Evolutionary conservation across 176 grass and related monocot species (phyloP).

Genomic region (Echinochloa phyllopogon): DNA sequence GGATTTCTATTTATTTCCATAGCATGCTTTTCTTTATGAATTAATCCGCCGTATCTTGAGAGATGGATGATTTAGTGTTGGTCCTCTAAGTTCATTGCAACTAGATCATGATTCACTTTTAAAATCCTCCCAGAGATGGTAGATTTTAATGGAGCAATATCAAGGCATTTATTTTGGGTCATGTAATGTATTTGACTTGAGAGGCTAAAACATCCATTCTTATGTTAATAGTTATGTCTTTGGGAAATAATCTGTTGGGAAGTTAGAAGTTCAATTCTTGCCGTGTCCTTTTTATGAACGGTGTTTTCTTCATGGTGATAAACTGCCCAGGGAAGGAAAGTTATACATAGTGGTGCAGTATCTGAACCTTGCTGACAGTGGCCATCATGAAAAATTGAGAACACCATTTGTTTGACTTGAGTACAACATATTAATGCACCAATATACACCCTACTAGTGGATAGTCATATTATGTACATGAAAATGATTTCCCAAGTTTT

Average conservation of each 20-base stretch:
- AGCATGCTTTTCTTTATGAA: neutral
- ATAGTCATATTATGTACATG: constrained; percentile 2
- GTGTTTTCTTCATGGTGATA: constrained; percentile 5
- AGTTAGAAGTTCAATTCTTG: neutral
- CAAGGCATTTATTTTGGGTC: neutral
- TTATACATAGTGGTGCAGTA: neutral
- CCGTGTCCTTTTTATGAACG: neutral
- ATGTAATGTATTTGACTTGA: neutral
- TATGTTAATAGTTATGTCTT: neutral
- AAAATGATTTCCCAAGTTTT: neutral
- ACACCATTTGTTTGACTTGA: constrained; percentile 6
- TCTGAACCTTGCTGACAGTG: neutral
- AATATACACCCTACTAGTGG: constrained; percentile 2
- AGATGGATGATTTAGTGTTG: neutral
- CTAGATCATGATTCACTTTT: constrained; percentile 14
- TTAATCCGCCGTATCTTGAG: neutral
- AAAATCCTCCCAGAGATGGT: constrained; percentile 3
- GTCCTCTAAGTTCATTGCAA: neutral
- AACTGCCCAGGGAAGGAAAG: neutral
- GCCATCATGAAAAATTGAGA: neutral
- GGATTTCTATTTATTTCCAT: neutral
- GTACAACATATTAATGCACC: neutral
- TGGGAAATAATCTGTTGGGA: neutral
- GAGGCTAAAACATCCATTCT: neutral
- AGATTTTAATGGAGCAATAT: neutral